Conservation (phyloP, 257 asterid species). For the Leonotis leonurus region DNA sequence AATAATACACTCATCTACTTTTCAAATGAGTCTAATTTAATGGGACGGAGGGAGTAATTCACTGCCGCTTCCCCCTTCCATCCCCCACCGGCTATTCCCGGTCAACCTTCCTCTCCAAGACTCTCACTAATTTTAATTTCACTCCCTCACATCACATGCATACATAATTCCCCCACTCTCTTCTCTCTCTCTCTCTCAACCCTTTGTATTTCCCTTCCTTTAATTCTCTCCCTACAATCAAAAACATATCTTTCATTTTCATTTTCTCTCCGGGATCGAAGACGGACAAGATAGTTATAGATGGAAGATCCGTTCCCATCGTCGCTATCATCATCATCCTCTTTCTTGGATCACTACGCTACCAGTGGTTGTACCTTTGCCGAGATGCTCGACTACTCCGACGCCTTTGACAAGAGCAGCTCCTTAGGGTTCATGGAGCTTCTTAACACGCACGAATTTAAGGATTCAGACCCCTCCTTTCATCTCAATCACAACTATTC, state of each 20-base stretch:
- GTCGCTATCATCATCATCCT: slow-evolving; percentile 13
- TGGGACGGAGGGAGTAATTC: too few relatives aligned
- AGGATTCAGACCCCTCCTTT: slow-evolving; percentile 2
- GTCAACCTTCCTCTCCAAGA: too few relatives aligned
- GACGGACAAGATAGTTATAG: too few relatives aligned
- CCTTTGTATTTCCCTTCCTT: too few relatives aligned
- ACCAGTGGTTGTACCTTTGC: slow-evolving; percentile 9
- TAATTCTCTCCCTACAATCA: neutral
- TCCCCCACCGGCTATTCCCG: slow-evolving; percentile 45
- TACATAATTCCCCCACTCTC: neutral
- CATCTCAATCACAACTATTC: neutral
- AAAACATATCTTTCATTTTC: neutral
- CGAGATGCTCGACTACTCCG: slow-evolving; percentile 21
- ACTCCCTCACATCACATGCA: too few relatives aligned
- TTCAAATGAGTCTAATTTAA: too few relatives aligned
- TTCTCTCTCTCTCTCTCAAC: too few relatives aligned
- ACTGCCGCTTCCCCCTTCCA: too few relatives aligned
- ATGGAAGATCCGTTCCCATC: slow-evolving; percentile 34
- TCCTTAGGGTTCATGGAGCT: slow-evolving; percentile 60
- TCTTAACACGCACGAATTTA: slow-evolving; percentile 36
- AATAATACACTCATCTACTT: too few relatives aligned
- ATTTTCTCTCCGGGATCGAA: too few relatives aligned
- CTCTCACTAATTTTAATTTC: neutral
- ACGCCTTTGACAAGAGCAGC: slow-evolving; percentile 9
- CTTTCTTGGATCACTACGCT: slow-evolving; percentile 23